Evolutionary conservation across 2,329 filamentous ascomycete species (phyloP).

Genomic region (Cercospora nicotianae): DNA sequence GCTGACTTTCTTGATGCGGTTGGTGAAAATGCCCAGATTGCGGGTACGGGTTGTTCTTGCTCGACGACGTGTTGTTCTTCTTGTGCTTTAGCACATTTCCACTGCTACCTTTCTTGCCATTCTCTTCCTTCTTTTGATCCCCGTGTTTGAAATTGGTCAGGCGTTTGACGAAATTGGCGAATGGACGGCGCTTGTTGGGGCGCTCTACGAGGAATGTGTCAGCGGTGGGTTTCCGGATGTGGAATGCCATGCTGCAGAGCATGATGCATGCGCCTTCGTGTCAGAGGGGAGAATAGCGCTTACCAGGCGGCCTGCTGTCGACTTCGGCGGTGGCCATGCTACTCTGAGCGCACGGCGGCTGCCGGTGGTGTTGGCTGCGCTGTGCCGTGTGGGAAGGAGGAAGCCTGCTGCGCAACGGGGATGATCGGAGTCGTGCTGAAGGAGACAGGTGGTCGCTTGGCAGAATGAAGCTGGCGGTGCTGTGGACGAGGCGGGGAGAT

Average conservation of each 20-base stretch:
- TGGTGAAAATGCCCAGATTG: constrained; percentile 67
- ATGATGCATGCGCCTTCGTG: background rate
- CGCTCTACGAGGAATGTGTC: constrained; percentile 58
- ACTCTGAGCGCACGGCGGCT: background rate
- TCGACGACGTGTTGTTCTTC: constrained; percentile 38
- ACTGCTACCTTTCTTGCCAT: constrained; percentile 23
- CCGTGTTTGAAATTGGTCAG: constrained; percentile 83
- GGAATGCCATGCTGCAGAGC: background rate
- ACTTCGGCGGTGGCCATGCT: constrained; percentile 49
- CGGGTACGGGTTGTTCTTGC: constrained; percentile 87
- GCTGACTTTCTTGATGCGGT: constrained; percentile 50
- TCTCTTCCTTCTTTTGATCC: constrained; percentile 48
- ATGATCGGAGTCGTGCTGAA: background rate
- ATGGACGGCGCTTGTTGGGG: constrained; percentile 75
- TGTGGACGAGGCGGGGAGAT: background rate
- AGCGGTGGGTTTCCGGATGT: constrained; percentile 16
- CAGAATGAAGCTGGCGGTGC: background rate
- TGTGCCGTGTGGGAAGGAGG: background rate
- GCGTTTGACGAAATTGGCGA: constrained; percentile 92
- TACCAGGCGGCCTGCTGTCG: constrained; percentile 47
- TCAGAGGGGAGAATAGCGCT: constrained; percentile 19
- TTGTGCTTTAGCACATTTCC: constrained; percentile 23
- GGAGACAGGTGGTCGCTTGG: background rate
- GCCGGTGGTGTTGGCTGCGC: background rate
- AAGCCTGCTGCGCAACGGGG: background rate